Conservation (phyloP, 257 asterid genomes). For the Thymus mandschuricus region DNA sequence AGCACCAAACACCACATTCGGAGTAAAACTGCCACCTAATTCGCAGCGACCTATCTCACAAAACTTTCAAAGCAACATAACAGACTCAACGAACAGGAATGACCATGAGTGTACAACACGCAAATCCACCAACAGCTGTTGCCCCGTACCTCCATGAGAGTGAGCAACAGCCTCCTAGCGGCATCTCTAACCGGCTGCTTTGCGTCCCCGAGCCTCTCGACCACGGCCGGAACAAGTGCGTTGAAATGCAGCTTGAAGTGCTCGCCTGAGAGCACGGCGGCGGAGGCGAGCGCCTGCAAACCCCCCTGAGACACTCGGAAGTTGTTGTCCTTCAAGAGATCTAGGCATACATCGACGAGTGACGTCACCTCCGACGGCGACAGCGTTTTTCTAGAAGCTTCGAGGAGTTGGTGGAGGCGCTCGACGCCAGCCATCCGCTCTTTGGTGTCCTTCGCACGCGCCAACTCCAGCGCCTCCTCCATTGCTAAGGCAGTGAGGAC, state of each 20-base stretch:
- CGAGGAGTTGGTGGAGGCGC: slow-evolving; percentile 89
- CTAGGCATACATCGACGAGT: slow-evolving; percentile 84
- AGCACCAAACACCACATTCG: slow-evolving; percentile 23
- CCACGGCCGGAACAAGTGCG: slow-evolving; percentile 94
- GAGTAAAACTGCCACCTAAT: slow-evolving; percentile 19
- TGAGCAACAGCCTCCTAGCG: slow-evolving; percentile 79
- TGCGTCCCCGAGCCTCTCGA: slow-evolving; percentile 88
- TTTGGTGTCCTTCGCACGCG: slow-evolving; percentile 98
- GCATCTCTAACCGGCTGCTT: slow-evolving; percentile 98
- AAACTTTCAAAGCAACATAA: slow-evolving; percentile 9
- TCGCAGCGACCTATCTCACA: slow-evolving; percentile 14
- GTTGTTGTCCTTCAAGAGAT: slow-evolving; percentile 96
- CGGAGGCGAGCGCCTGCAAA: slow-evolving; percentile 90
- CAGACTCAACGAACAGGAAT: slow-evolving; percentile 19
- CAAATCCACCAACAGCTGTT: slow-evolving; percentile 14
- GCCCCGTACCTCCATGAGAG: slow-evolving; percentile 85
- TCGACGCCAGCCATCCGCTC: slow-evolving; percentile 99
- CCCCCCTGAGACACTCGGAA: slow-evolving; percentile 96
- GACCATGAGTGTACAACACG: slow-evolving; percentile 24
- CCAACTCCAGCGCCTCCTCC: slow-evolving; percentile 97
- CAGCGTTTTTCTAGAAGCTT: slow-evolving; percentile 75
- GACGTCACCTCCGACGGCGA: slow-evolving; percentile 85
- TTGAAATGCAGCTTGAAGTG: slow-evolving; percentile 94
- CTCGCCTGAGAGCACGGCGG: slow-evolving; percentile 97
- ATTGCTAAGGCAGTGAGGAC: slow-evolving; percentile 41